These are phyloP conservation scores for Deinandra increscens DNA, from an alignment of 129 eudicot genomes.

Conservation along the genomic window DNA sequence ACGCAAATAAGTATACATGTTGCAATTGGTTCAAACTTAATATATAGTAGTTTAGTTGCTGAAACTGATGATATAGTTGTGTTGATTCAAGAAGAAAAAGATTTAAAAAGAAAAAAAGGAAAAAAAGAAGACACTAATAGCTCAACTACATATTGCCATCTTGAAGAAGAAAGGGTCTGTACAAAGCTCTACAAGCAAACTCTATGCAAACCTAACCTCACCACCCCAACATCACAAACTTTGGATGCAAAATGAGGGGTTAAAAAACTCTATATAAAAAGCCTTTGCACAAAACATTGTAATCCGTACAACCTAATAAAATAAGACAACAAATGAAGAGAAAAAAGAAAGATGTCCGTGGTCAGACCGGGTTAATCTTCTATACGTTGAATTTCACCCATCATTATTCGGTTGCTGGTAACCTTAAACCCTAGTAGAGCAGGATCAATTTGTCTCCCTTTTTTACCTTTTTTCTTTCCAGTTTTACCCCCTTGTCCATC, in stretches of 20 bases:
- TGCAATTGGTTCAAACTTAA: no score
- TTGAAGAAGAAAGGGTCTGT: constrained; percentile 12
- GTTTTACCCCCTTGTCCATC: constrained; percentile 46
- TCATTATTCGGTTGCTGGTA: constrained; percentile 79
- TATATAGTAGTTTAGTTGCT: no score
- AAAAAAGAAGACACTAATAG: no score
- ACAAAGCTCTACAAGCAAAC: constrained; percentile 29
- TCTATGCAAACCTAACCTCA: constrained; percentile 19
- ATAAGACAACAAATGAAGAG: constrained; percentile 1
- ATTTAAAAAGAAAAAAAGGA: no score
- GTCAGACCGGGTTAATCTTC: constrained; percentile 42
- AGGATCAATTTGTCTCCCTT: constrained; percentile 81
- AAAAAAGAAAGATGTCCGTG: not conserved
- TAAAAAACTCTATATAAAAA: constrained; percentile 11
- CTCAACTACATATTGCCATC: constrained; percentile 15
- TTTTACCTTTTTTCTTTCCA: constrained; percentile 87
- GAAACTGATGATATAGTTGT: no score
- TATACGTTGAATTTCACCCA: constrained; percentile 81
- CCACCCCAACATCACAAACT: constrained; percentile 31
- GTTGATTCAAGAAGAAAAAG: no score
- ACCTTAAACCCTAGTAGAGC: constrained; percentile 84
- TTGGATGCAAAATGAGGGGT: constrained; percentile 22
- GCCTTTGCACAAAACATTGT: constrained; percentile 23
- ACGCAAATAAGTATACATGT: no score
- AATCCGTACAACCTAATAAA: constrained; percentile 23